phyloP scores from a whole-genome alignment of 1,284 basidiomycete genomes.

The Fomitiporia mediterranea region DNA sequence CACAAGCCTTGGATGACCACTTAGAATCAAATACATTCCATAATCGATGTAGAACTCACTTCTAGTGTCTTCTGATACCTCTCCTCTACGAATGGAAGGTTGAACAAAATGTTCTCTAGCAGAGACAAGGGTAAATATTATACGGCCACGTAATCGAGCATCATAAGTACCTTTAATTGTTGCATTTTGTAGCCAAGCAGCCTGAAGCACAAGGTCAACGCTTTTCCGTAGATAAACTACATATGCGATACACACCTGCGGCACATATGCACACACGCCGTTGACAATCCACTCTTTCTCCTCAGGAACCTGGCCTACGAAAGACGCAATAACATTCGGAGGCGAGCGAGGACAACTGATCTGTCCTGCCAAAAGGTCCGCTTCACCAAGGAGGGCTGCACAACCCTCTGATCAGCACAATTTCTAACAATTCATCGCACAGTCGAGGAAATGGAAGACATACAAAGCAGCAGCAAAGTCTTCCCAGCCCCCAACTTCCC shows the following conservation, averaged over 20 bases:
- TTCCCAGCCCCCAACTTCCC: slow-evolving; percentile 83
- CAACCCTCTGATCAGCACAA: slow-evolving; percentile 12
- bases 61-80: slow-evolving; percentile 78
- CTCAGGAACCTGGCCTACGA: slow-evolving; percentile 36
- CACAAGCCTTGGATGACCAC: slow-evolving; percentile 41
- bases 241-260: slow-evolving; percentile 56
- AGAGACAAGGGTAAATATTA: background rate
- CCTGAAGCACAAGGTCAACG: slow-evolving; percentile 29
- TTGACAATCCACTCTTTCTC: slow-evolving; percentile 72
- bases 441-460: slow-evolving; percentile 21
- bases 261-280: slow-evolving; percentile 85
- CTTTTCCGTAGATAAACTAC: background rate
- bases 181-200: slow-evolving; percentile 86
- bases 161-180: slow-evolving; percentile 70
- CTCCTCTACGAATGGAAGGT: slow-evolving; percentile 72
- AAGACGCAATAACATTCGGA: slow-evolving; percentile 69
- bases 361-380: slow-evolving; percentile 79
- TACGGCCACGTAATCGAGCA: background rate
- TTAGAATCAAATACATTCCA: background rate
- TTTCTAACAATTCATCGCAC: background rate
- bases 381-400: slow-evolving; percentile 83
- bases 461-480: slow-evolving; percentile 71
- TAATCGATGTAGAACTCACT: slow-evolving; percentile 28
- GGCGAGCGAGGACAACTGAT: slow-evolving; percentile 79
- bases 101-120: slow-evolving; percentile 89